Conservation (phyloP, 176 grass and related monocot genomes). For the Hsuehochloa calcarea region DNA sequence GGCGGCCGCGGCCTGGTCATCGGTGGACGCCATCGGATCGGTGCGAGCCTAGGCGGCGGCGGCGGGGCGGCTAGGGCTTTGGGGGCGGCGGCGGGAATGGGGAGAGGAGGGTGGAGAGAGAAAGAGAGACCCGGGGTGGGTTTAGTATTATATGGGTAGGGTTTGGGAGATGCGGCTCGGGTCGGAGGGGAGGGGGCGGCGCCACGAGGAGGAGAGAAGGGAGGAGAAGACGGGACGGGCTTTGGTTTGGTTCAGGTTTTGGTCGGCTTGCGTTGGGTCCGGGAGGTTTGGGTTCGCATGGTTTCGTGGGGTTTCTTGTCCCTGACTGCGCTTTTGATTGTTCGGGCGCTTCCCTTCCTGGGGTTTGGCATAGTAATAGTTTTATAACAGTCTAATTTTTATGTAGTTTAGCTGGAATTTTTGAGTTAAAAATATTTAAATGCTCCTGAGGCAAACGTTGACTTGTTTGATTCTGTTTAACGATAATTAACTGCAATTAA, state of each 20-base stretch:
- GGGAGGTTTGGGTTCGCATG: neutral
- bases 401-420: no score
- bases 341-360: neutral
- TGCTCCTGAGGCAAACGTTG: no score
- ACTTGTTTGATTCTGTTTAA: no score
- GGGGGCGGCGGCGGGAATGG: constrained; percentile 30
- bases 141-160: constrained; percentile 60
- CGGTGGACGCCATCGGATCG: constrained; percentile 52
- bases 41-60: neutral
- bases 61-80: constrained; percentile 35
- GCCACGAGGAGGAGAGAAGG: neutral
- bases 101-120: constrained; percentile 28
- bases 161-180: constrained; percentile 39
- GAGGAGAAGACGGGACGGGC: neutral
- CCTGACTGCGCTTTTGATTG: neutral
- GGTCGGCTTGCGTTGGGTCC: neutral
- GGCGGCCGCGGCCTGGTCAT: constrained; percentile 58
- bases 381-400: no score
- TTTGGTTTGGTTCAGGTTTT: constrained; percentile 4
- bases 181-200: neutral
- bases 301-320: constrained; percentile 36
- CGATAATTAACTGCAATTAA: no score
- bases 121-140: constrained; percentile 10
- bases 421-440: no score
- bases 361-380: no score